Percentiles rank a stretch among this genome's conserved stretches.
These are phyloP conservation scores for Haplographium delicatum DNA, from an alignment of 495 filamentous ascomycete genomes.

Conservation along the genomic window DNA sequence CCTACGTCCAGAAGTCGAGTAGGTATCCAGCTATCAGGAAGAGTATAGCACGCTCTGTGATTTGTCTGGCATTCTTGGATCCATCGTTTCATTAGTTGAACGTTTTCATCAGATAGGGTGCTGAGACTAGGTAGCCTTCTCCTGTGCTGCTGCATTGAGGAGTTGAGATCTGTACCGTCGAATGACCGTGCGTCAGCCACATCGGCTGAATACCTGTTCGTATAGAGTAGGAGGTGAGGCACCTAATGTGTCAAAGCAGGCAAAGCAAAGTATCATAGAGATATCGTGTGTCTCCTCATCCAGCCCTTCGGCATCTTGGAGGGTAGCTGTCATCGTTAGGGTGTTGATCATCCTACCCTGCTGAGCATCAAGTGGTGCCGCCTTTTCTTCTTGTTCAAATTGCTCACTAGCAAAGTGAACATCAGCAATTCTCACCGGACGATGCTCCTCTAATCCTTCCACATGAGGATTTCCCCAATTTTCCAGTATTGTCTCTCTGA, in stretches of 20 bases:
- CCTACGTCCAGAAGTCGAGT: conserved; percentile 12
- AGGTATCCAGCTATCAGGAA: conserved; percentile 6
- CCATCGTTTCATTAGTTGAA: conserved; percentile 10
- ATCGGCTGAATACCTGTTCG: not conserved
- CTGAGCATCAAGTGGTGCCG: not conserved
- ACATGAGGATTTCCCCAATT: not conserved
- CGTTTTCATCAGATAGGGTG: not conserved
- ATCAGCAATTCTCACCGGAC: conserved; percentile 12
- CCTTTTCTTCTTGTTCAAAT: not conserved
- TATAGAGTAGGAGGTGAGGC: not conserved
- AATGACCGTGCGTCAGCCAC: not conserved
- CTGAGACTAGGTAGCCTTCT: not conserved
- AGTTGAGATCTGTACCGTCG: not conserved
- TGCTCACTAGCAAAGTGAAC: not conserved
- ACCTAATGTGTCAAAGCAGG: conserved; percentile 1
- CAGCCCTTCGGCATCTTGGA: not conserved
- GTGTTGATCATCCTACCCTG: not conserved
- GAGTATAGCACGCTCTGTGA: conserved; percentile 1
- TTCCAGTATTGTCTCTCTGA: conserved; percentile 6
- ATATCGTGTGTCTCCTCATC: conserved; percentile 1
- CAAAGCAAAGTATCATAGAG: not conserved
- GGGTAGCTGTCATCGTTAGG: not conserved
- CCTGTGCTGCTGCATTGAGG: conserved; percentile 1
- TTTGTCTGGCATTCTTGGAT: conserved; percentile 9
- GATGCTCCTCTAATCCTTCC: conserved; percentile 5